phyloP scores from a whole-genome alignment of 257 asterid genomes.

The Jaltomata sinuosa region DNA sequence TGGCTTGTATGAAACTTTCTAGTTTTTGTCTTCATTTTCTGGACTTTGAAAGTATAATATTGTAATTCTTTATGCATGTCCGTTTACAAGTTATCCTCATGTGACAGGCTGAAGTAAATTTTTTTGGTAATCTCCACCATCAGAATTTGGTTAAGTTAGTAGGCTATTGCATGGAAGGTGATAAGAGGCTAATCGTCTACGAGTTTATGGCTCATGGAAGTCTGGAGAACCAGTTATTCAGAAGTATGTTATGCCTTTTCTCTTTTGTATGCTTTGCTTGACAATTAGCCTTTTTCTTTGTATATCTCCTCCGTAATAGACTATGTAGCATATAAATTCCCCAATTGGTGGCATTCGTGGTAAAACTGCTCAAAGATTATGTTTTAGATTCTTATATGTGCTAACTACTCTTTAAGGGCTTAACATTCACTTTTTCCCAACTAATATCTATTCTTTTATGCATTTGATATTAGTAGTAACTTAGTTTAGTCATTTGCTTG shows the following conservation, averaged over 20 bases:
- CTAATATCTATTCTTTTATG: not conserved
- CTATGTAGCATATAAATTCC: not conserved
- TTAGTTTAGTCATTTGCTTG: not conserved
- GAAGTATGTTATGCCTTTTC: constrained; percentile 34
- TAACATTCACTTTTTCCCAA: not conserved
- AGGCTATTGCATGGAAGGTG: constrained; percentile 84
- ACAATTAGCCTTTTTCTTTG: not conserved
- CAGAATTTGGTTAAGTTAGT: constrained; percentile 68
- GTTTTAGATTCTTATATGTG: not conserved
- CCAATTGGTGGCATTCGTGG: not conserved
- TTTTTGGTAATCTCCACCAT: constrained; percentile 74
- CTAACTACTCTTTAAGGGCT: not conserved
- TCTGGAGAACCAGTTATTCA: constrained; percentile 88
- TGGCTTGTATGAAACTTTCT: constrained; percentile 35
- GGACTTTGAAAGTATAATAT: not conserved
- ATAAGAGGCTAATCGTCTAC: constrained; percentile 73
- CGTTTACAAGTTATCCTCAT: constrained; percentile 3
- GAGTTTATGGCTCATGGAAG: constrained; percentile 91
- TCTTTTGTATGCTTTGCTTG: not conserved
- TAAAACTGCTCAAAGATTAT: not conserved
- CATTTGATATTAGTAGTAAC: not conserved
- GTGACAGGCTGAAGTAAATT: constrained; percentile 68
- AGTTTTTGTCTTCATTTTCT: not conserved
- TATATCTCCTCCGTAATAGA: not conserved
- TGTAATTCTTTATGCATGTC: not conserved